These are phyloP conservation scores for Chaetomium sp. DNA, from an alignment of 2,329 filamentous ascomycete species.

Conservation along the genomic window DNA sequence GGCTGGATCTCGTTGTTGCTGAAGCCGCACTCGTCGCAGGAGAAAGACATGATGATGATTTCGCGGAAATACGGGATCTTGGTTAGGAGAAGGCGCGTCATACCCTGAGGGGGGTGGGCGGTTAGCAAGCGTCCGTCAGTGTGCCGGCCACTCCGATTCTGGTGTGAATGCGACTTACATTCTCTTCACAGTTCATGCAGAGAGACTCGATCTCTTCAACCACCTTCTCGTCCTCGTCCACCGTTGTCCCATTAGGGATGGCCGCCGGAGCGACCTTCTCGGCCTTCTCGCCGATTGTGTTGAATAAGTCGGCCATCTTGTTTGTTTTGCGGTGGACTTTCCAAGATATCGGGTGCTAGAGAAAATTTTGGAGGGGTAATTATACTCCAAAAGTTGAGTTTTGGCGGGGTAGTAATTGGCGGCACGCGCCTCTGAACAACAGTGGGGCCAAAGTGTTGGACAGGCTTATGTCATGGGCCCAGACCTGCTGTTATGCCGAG, in stretches of 20 bases:
- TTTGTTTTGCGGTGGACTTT: slow-evolving; percentile 41
- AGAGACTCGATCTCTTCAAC: slow-evolving; percentile 75
- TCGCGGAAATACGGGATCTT: slow-evolving; percentile 97
- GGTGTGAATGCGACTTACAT: slow-evolving; percentile 53
- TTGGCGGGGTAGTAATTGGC: slow-evolving; percentile 41
- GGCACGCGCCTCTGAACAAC: slow-evolving; percentile 20
- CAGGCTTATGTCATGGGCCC: slow-evolving; percentile 41
- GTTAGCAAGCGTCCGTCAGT: background rate
- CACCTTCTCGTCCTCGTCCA: slow-evolving; percentile 52
- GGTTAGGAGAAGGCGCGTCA: slow-evolving; percentile 83
- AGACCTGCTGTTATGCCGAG: background rate
- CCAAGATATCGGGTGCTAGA: slow-evolving; percentile 2
- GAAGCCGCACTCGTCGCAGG: slow-evolving; percentile 85
- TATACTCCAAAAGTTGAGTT: slow-evolving; percentile 27
- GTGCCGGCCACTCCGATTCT: background rate
- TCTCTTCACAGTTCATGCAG: slow-evolving; percentile 83
- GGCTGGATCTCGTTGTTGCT: slow-evolving; percentile 93
- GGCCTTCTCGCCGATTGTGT: slow-evolving; percentile 64
- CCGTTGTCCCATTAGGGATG: slow-evolving; percentile 42
- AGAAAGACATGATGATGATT: slow-evolving; percentile 95
- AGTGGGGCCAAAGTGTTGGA: slow-evolving; percentile 23
- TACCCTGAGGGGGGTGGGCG: slow-evolving; percentile 58
- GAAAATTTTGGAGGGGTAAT: slow-evolving; percentile 46
- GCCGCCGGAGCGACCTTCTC: slow-evolving; percentile 51
- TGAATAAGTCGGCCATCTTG: slow-evolving; percentile 56